Percentiles rank a stretch among this genome's conserved stretches.
phyloP scores from a whole-genome alignment of 805 yeast species.

The Priceomyces medius region DNA sequence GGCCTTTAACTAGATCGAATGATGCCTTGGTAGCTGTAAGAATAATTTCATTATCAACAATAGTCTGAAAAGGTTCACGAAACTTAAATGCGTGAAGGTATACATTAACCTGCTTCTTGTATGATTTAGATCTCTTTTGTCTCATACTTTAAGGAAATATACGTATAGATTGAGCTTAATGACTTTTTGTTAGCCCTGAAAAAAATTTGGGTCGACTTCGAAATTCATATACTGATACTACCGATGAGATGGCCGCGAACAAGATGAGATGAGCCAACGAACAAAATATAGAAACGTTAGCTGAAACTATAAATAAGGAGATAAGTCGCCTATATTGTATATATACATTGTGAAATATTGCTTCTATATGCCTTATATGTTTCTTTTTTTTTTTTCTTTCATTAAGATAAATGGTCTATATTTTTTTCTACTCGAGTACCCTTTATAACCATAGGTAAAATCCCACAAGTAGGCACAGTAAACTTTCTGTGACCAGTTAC shows the following conservation, averaged over 20 bases:
- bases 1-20: slow-evolving; percentile 78
- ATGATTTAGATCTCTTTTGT: slow-evolving; percentile 92
- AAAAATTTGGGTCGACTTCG: background rate
- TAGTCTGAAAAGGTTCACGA: slow-evolving; percentile 88
- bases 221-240: background rate
- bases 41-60: slow-evolving; percentile 80
- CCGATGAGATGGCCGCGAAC: background rate
- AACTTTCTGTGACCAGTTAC: slow-evolving; percentile 52
- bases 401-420: too few species aligned
- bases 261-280: background rate
- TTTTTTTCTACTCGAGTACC: slow-evolving; percentile 21
- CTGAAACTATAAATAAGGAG: too few species aligned
- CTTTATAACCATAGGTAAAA: slow-evolving; percentile 54
- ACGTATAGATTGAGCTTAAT: too few species aligned
- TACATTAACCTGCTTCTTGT: slow-evolving; percentile 87
- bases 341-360: background rate
- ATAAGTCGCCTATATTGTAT: background rate
- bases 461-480: slow-evolving; percentile 59
- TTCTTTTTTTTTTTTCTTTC: too few species aligned
- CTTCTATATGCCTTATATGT: background rate
- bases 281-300: too few species aligned
- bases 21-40: slow-evolving; percentile 62
- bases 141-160: too few species aligned
- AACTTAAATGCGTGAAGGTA: slow-evolving; percentile 85
- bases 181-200: too few species aligned